Evolutionary conservation across 495 filamentous ascomycete species (phyloP).

Genomic region (Penicillium robsamsonii): DNA sequence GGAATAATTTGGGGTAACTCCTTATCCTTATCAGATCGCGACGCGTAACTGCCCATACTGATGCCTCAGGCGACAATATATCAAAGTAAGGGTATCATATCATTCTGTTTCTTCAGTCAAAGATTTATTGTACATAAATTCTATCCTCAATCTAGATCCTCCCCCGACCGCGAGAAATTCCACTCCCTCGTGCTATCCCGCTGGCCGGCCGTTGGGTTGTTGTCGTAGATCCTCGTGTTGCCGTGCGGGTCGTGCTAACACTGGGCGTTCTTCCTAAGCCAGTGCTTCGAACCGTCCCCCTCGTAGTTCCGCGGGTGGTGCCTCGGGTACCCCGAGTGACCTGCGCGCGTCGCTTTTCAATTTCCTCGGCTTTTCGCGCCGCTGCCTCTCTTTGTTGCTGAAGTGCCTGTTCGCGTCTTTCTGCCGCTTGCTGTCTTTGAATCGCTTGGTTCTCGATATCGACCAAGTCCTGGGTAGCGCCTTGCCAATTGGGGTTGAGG

Average conservation of each 20-base stretch:
- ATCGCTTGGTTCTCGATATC: slow-evolving; percentile 78
- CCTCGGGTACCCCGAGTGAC: slow-evolving; percentile 44
- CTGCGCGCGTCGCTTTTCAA: slow-evolving; percentile 56
- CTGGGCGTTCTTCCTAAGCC: slow-evolving; percentile 49
- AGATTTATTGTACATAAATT: slow-evolving; percentile 14
- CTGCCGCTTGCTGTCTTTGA: slow-evolving; percentile 66
- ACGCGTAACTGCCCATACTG: background rate
- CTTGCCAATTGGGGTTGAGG: slow-evolving; percentile 85
- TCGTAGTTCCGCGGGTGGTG: slow-evolving; percentile 43
- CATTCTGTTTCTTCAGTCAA: slow-evolving; percentile 7
- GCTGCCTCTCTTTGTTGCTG: slow-evolving; percentile 72
- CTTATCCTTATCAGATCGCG: slow-evolving; percentile 31
- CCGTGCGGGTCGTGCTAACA: slow-evolving; percentile 34
- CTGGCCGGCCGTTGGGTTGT: slow-evolving; percentile 47
- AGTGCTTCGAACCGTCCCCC: slow-evolving; percentile 44
- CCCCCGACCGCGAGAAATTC: slow-evolving; percentile 42
- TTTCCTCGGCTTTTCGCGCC: slow-evolving; percentile 67
- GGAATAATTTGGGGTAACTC: slow-evolving; percentile 13
- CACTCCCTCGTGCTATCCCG: slow-evolving; percentile 50
- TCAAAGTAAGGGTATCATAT: slow-evolving; percentile 25
- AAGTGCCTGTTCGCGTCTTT: slow-evolving; percentile 70
- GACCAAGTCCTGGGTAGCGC: slow-evolving; percentile 76
- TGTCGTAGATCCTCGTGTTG: slow-evolving; percentile 35
- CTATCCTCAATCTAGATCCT: slow-evolving; percentile 19
- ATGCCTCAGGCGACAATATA: slow-evolving; percentile 22